Base-by-base conservation (phyloP, 108 stramenopile genomes). In the Fistulifera pelliculosa region DNA sequence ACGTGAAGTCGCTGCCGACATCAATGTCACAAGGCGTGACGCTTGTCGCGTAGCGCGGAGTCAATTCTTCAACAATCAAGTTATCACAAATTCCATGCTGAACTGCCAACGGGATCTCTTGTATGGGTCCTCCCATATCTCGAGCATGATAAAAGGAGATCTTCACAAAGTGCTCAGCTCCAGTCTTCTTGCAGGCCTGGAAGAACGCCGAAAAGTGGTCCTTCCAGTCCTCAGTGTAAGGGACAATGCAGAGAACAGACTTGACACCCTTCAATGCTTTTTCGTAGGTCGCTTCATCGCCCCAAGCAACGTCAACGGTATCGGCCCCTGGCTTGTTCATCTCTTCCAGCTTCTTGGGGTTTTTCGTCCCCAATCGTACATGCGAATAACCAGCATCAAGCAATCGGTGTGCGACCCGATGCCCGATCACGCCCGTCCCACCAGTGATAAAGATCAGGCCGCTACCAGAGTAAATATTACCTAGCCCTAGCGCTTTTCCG, bases 141-240 rank as follows among this genome's bases (percentile, higher is more conserved):
- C 52, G 47, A 10, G 68, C 38, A 41, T 74, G 68, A 40, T 69
- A 74, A 44, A 69, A 74, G 14, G 73, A 74, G 12, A 74, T 26
- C 49, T 74, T 74, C 38, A 74, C 55, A 47, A 74, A 54, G 19
- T 68, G 59, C 28, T 62, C 49, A 1, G 65, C 64, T 19, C 59
- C 41, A 2, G 68, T 64, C 25, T 43, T 64, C 38, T 69, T 53
- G 54, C 65, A 69, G 26, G 73, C 73, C 0, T 65, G 19, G 22
- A 74, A 50, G 38, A 74, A 74, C 0, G 39, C 11, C 8, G 52
- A 52, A 54, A 74, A 74, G 25, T 62, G 57, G 51, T 49, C 42
- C 19, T 69, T 50, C 69, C 69, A 74, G 49, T 61, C 40, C 17
- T 43, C 49, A 1, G 39, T 50, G 27, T 60, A 51, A 8, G 73